A percentile compares a stretch with the other conserved stretches of the same genome.
Conservation (phyloP, 2,329 filamentous ascomycete genomes). For the Ophiostoma tasmaniense region DNA sequence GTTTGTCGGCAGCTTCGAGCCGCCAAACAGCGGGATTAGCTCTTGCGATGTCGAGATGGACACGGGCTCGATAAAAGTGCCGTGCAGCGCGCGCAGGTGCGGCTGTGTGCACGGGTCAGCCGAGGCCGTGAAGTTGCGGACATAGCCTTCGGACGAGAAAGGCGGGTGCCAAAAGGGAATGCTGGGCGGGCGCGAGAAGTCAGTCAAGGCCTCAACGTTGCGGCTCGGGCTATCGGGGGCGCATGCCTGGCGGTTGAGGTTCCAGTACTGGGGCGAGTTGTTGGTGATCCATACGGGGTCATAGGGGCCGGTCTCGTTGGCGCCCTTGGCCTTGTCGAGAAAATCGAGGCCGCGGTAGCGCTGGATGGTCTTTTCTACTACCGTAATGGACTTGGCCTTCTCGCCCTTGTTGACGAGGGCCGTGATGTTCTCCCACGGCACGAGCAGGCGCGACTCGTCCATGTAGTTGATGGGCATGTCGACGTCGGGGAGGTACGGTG, state of each 20-base stretch:
- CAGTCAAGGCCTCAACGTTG: slow-evolving; percentile 31
- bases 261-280: slow-evolving; percentile 47
- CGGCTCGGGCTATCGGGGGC: slow-evolving; percentile 44
- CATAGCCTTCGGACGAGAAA: slow-evolving; percentile 35
- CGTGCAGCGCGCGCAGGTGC: slow-evolving; percentile 38
- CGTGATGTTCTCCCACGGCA: slow-evolving; percentile 49
- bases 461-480: slow-evolving; percentile 59
- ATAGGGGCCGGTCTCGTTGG: slow-evolving; percentile 27
- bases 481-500: slow-evolving; percentile 50
- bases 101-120: slow-evolving; percentile 49
- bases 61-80: slow-evolving; percentile 45
- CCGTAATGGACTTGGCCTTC: slow-evolving; percentile 34
- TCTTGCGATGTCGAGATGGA: slow-evolving; percentile 41
- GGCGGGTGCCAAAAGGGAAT: slow-evolving; percentile 21
- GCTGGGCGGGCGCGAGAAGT: slow-evolving; percentile 26
- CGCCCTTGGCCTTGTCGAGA: slow-evolving; percentile 26
- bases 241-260: slow-evolving; percentile 48
- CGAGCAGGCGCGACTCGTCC: slow-evolving; percentile 55
- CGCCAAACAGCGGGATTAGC: slow-evolving; percentile 50
- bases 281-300: slow-evolving; percentile 40
- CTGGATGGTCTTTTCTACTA: slow-evolving; percentile 36
- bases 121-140: slow-evolving; percentile 48
- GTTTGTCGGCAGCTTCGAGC: slow-evolving; percentile 50
- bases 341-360: slow-evolving; percentile 34
- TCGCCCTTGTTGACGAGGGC: slow-evolving; percentile 41